Base-by-base conservation (phyloP, 768 basidiomycete genomes). In the Termitomyces sp. region DNA sequence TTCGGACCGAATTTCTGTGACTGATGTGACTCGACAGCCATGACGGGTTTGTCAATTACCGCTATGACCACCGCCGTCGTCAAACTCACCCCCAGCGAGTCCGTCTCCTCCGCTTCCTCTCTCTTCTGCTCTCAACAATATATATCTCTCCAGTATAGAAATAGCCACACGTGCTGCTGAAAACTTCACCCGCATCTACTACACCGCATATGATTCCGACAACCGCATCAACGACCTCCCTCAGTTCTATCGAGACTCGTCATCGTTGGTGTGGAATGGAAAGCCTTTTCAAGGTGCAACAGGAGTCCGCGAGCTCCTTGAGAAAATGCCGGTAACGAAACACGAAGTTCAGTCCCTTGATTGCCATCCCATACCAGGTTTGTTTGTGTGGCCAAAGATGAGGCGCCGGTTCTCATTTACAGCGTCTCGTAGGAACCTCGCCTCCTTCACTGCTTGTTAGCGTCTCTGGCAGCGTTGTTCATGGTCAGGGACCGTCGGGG, bases 331-430 rank as follows among this genome's bases (percentile, higher is more conserved):
- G 2, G 73, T 74, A 19, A 90, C 90, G 26, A 88, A 84, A 60
- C 91, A 93, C 62, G 92, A 93, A 56, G 78, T 93, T 19, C 87
- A 90, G 66, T 90, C 88, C 17, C 91, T 90, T 60, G 92, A 93
- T 66, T 93, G 92, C 62, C 91, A 93, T 67, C 88, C 92, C 35
- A 90, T 93, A 56, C 88, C 90, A 70, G 89, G 91, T 88, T 53
- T 52, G 70, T 65, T 34, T 38, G 30, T 46, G 26, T 35, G 32
- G 51, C 41, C 30, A 34, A 40, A 30, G 19, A 42, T 43, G 46
- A 49, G 22, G n/a, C 30, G 11, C 7, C 21, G 14, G 26, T 37
- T 38, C 15, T 41, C 30, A 19, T 35, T 38, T 52, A 56, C 48
- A 55, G 45, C 58, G 37, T n/a, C 34, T 17, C 48, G 10, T 61